Conservation (phyloP, 2,329 filamentous ascomycete genomes). For the Calonectria hongkongensis region DNA sequence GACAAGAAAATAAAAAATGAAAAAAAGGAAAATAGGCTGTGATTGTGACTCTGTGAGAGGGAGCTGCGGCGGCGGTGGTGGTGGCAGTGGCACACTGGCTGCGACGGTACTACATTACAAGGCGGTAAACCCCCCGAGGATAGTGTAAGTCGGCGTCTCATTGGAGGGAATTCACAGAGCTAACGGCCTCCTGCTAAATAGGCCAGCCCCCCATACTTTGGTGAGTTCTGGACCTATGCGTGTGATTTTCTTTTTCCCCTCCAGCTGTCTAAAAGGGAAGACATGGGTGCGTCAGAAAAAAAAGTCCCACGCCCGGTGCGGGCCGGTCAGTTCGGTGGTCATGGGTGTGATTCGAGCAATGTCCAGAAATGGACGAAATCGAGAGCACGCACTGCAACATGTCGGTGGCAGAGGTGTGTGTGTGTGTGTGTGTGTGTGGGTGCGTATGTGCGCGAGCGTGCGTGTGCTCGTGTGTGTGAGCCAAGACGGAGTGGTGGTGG, state of each 20-base stretch:
- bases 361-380: background rate
- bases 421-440: no score
- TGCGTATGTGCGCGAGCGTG: no score
- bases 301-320: slow-evolving; percentile 9
- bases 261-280: background rate
- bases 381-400: background rate
- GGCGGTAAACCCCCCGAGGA: slow-evolving; percentile 6
- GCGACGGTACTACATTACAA: slow-evolving; percentile 5
- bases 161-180: background rate
- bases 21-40: background rate
- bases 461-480: no score
- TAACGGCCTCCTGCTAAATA: background rate
- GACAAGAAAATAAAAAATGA: background rate
- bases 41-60: background rate
- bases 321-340: slow-evolving; percentile 4
- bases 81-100: slow-evolving; percentile 11
- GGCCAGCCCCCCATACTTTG: background rate
- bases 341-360: slow-evolving; percentile 4
- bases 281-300: background rate
- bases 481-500: background rate
- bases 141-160: background rate
- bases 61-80: background rate
- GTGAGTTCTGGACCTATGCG: background rate
- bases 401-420: background rate
- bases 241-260: background rate